Base-by-base conservation (phyloP, 1,284 basidiomycete genomes). In the Rhodotorula sp. region DNA sequence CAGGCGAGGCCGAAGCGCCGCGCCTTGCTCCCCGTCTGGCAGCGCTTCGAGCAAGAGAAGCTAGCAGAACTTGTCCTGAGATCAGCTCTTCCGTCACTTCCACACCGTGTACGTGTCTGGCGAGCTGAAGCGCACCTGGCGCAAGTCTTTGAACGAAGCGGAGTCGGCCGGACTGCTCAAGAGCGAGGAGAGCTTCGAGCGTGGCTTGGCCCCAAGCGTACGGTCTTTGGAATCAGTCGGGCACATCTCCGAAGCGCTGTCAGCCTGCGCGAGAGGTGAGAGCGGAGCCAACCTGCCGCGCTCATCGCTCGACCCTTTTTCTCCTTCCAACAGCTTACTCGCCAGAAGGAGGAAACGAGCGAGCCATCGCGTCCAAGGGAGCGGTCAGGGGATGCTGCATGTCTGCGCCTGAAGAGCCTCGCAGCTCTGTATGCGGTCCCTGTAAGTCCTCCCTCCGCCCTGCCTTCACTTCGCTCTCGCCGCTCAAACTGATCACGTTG, bases 1-100 rank as follows among this genome's bases (percentile, higher is more conserved):
- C 83, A 93, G 88, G 26, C 80, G 72, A 2, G 82, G 80, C 19
- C 83, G 69, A 0, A 83, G 72, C 2, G 77, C 4, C 21, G 57
- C 56, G 18, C 68, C 70, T 28, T 72, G 70, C 2, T 59, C 43
- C 1, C 69, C 70, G 0, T 61, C 62, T 3, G 75, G 72, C 2
- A 71, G 45, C 1, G 38, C 14, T 18, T 72, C 66, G 47, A 74
- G 68, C 31, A 76, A 59, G 50, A 74, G 66, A 16, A 68, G 60
- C 66, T 72, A 65, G 48, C 28, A 16, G 21, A n/a, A 26, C 18
- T n/a, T 21, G 15, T 23, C 28, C 28, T 18, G 10, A 28, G 16
- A 18, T 26, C 34, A 31, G n/a, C 28, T 5, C 28, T 18, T 19
- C 23, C 19, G 49, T 15, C 23, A 3, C 28, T 8, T 4, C 26